Evolutionary conservation across 768 basidiomycete species (phyloP).

Genomic region (Leucocoprinus birnbaumii): DNA sequence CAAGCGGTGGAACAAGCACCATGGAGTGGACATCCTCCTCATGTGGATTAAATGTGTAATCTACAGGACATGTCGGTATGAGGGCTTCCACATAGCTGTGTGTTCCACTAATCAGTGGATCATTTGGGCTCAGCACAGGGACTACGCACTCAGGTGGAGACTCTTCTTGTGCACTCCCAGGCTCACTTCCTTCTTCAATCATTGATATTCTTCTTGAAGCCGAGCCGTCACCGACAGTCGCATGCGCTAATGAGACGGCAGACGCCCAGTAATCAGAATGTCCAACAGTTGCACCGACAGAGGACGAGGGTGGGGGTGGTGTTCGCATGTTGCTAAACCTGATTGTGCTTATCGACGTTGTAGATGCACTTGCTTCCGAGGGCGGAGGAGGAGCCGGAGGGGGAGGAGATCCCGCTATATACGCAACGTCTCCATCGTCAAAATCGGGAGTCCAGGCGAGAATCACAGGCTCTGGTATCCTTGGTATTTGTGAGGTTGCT

Average conservation of each 20-base stretch:
- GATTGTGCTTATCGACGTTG: neutral
- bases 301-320: neutral
- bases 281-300: neutral
- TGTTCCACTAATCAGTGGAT: neutral
- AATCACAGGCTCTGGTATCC: conserved; percentile 9
- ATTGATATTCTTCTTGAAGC: conserved; percentile 9
- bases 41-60: neutral
- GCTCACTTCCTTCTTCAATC: neutral
- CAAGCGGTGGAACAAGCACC: conserved; percentile 15
- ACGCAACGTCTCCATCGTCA: conserved; percentile 10
- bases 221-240: conserved; percentile 5
- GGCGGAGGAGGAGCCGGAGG: neutral
- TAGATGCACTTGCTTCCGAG: neutral
- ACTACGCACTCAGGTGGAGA: neutral
- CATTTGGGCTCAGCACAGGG: neutral
- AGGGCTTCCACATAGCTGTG: conserved; percentile 4
- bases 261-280: neutral
- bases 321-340: neutral
- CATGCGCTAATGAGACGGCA: conserved; percentile 1
- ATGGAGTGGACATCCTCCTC: neutral
- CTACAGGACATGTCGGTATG: conserved; percentile 3
- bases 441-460: conserved; percentile 7
- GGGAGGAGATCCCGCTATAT: conserved; percentile 9
- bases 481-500: conserved; percentile 6
- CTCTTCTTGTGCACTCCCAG: neutral